These are phyloP conservation scores for Fusarium tuaranense DNA, from an alignment of 2,329 filamentous ascomycete genomes.

Conservation along the genomic window DNA sequence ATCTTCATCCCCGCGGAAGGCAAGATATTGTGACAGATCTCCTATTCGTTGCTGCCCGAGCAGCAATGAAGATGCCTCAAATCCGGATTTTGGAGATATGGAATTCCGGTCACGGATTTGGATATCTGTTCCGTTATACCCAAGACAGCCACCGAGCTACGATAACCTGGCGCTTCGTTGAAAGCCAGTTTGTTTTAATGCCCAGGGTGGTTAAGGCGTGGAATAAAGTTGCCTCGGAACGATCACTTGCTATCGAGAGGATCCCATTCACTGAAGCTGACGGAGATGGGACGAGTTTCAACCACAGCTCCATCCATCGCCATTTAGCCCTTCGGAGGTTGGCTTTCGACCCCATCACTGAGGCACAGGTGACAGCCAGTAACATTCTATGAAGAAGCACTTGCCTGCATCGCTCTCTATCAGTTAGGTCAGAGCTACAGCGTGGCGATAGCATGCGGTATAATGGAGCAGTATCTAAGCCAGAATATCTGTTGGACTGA, in stretches of 20 bases:
- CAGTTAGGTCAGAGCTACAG: background rate
- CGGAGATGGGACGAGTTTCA: background rate
- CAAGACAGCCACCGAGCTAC: background rate
- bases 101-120: background rate
- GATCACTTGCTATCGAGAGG: background rate
- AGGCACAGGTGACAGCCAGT: background rate
- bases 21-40: background rate
- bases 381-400: background rate
- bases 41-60: background rate
- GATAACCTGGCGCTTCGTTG: conserved; percentile 12
- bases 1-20: fast-evolving
- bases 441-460: background rate
- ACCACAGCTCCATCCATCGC: background rate
- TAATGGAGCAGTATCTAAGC: background rate
- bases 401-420: background rate
- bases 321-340: conserved; percentile 9
- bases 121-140: conserved; percentile 20
- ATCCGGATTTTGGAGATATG: conserved; percentile 23
- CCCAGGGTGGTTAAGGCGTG: background rate
- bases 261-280: conserved; percentile 6
- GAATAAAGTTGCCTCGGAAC: background rate
- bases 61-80: conserved; percentile 8
- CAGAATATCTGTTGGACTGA: background rate
- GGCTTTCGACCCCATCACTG: conserved; percentile 7
- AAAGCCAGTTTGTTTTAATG: background rate